Conservation (phyloP, 257 asterid genomes). For the Petunia axillaris region DNA sequence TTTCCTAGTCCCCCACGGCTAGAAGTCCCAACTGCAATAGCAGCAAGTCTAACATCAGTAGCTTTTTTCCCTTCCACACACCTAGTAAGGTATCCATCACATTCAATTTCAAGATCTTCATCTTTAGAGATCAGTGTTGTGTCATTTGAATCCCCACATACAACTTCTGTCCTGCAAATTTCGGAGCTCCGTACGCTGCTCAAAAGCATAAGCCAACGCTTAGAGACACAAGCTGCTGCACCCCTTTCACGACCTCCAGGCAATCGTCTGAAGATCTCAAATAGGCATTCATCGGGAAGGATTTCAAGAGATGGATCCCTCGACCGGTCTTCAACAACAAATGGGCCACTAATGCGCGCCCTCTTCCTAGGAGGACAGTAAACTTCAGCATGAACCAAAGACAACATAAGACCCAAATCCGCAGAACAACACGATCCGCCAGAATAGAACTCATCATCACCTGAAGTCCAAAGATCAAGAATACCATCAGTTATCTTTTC, state of each 20-base stretch:
- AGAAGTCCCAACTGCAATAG: conserved; percentile 32
- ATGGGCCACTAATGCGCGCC: conserved; percentile 58
- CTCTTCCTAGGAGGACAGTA: conserved; percentile 81
- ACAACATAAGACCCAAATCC: conserved; percentile 61
- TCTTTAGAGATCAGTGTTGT: conserved; percentile 17
- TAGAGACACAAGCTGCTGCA: conserved; percentile 80
- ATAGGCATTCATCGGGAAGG: conserved; percentile 89
- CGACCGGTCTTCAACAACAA: conserved; percentile 34
- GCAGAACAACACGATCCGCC: conserved; percentile 53
- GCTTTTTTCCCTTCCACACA: conserved; percentile 34
- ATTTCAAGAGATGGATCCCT: conserved; percentile 63
- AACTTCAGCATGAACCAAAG: conserved; percentile 64
- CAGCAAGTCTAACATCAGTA: conserved; percentile 30
- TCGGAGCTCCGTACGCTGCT: conserved; percentile 65
- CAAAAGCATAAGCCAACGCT: conserved; percentile 78
- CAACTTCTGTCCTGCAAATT: conserved; percentile 46
- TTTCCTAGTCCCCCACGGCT: conserved; percentile 36
- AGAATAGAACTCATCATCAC: conserved; percentile 66
- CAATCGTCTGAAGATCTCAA: conserved; percentile 78
- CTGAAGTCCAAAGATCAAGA: conserved; percentile 41
- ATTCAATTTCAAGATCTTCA: conserved; percentile 21
- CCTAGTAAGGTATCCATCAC: conserved; percentile 34
- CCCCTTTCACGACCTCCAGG: conserved; percentile 75
- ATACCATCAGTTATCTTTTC: conserved; percentile 10
- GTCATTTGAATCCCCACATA: not conserved